These are phyloP conservation scores for Lasiodiplodia gonubiensis DNA, from an alignment of 2,329 filamentous ascomycete species.

Conservation along the genomic window DNA sequence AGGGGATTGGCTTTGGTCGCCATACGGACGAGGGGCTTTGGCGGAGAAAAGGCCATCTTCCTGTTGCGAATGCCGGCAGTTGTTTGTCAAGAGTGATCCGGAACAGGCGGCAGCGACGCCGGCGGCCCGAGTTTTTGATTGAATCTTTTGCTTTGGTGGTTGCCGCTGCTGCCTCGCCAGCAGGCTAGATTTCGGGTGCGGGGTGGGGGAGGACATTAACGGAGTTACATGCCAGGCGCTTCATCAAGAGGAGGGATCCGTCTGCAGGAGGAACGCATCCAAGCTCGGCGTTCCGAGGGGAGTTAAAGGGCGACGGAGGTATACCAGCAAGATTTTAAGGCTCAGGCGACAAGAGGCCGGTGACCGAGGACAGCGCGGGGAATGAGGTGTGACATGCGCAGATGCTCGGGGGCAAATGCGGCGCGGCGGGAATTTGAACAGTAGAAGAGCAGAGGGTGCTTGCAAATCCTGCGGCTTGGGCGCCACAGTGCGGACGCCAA, in stretches of 20 bases:
- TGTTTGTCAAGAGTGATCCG: not conserved
- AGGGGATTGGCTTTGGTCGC: not conserved
- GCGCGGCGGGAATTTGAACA: not conserved
- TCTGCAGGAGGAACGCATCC: not conserved
- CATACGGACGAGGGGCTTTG: not conserved
- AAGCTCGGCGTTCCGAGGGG: not conserved
- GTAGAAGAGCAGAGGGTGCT: not conserved
- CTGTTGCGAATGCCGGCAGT: not conserved
- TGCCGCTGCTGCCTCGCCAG: slow-evolving; percentile 1
- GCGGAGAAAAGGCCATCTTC: not conserved
- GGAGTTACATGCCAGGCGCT: slow-evolving; percentile 20
- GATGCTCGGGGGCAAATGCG: not conserved
- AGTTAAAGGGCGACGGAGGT: not conserved
- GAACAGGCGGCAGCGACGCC: not conserved
- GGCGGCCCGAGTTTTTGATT: not conserved
- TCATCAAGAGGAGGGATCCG: slow-evolving; percentile 3
- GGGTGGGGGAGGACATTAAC: slow-evolving; percentile 20
- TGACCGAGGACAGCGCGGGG: not conserved
- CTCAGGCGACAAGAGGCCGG: not conserved
- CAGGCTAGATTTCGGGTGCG: slow-evolving; percentile 10
- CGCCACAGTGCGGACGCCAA: not conserved
- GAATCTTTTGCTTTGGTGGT: not conserved
- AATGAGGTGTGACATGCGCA: not conserved
- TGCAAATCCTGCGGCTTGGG: slow-evolving; percentile 2
- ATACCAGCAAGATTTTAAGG: too few relatives aligned